Base-by-base conservation (phyloP, 371 early-diverging fungal genomes). In the Haplosporangium sp. region DNA sequence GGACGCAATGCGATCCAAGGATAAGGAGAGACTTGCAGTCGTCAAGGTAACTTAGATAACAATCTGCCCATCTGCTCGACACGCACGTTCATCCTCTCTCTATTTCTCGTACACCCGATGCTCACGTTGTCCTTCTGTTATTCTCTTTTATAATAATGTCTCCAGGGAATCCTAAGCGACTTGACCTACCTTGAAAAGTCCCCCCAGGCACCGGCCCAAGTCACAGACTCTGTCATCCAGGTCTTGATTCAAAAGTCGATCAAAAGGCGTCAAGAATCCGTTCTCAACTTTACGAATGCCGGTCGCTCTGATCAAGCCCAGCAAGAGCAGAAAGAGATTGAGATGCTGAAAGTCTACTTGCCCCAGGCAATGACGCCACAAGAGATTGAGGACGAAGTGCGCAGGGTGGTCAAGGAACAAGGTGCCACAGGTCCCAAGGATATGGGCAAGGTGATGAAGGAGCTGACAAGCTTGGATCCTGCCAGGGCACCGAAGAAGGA, bases 391-490 rank as follows among this genome's bases (percentile, higher is more conserved):
- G 69, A 65, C 3, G 85, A 88, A 36, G 86, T 92, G 8, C 79
- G 74, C 11, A 73, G 67, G 36, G 67, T 86, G 6, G 81, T 95
- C 52, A 65, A 83, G 52, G 80, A 85, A 56, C 73, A 88, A n/a
- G 88, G 87, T 11, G 90, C 85, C 18, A 81, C 84, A 7, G 69
- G 82, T 0, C 62, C 81, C n/a, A 91, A 89, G 73, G 90, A 89
- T 64, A 83, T 95, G 83, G 94, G 94, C 57, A 85, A 85, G 53
- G 89, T 95, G 29, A 92, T 95, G 92, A 92, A 92, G 80, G 92
- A 87, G 59, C 85, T 92, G 71, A 85, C 82, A 4, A 40, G 60
- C 9, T 70, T 90, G 43, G 89, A 89, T 64, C 71, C 86, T 6
- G 86, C 88, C 11, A 65, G 56, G 52, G 94, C 94, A 12, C 89